A percentile compares a stretch with the other conserved stretches of the same genome.
phyloP scores from a whole-genome alignment of 1,139 yeast genomes.

The Meyerozyma smithsonii region DNA sequence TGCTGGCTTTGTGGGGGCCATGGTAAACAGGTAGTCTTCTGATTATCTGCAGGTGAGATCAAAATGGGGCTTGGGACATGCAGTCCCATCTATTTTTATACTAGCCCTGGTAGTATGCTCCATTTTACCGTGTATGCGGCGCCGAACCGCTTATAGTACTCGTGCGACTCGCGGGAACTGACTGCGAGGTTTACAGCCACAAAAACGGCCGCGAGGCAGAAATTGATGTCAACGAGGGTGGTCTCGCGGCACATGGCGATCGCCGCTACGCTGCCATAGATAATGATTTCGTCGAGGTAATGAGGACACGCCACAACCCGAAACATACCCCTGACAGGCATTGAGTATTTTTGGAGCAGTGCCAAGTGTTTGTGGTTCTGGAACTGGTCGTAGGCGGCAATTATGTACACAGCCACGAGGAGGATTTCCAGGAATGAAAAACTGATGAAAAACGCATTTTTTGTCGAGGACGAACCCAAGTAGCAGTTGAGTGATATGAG shows the following conservation, averaged over 20 bases:
- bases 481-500: constrained; percentile 21
- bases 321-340: constrained; percentile 56
- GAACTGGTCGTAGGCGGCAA: constrained; percentile 53
- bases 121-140: constrained; percentile 17
- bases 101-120: constrained; percentile 19
- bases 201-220: constrained; percentile 41
- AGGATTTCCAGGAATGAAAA: not conserved
- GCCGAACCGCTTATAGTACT: constrained; percentile 35
- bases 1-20: constrained; percentile 15
- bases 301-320: constrained; percentile 65
- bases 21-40: constrained; percentile 8
- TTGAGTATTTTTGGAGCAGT: constrained; percentile 56
- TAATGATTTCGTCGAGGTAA: constrained; percentile 67
- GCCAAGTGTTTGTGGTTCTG: constrained; percentile 59
- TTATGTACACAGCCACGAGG: constrained; percentile 24
- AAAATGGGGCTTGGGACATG: not conserved
- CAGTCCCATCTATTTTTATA: constrained; percentile 5
- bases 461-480: constrained; percentile 10
- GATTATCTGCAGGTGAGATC: constrained; percentile 8
- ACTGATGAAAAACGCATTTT: not conserved
- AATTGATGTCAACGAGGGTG: constrained; percentile 13
- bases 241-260: constrained; percentile 14
- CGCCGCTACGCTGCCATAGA: constrained; percentile 44
- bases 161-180: constrained; percentile 57
- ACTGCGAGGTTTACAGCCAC: constrained; percentile 56